phyloP scores from a whole-genome alignment of 306 rosid genomes.

The Rosa lucieae region DNA sequence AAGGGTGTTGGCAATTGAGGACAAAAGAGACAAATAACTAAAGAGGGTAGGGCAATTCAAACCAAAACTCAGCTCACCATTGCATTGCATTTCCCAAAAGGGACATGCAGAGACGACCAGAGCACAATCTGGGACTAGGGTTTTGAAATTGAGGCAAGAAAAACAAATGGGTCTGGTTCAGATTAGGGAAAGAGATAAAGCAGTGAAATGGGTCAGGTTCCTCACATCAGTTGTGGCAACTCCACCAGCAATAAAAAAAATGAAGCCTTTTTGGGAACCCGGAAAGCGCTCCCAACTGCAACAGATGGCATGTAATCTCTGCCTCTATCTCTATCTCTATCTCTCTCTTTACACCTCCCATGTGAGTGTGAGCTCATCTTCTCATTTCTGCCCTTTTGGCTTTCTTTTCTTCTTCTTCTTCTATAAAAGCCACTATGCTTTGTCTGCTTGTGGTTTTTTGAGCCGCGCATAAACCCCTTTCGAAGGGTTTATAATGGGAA shows the following conservation, averaged over 20 bases:
- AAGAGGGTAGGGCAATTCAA: not conserved
- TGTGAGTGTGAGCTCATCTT: conserved; percentile 30
- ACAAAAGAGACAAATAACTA: not conserved
- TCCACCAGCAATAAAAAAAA: not conserved
- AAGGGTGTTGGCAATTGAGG: not conserved
- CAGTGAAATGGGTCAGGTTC: not conserved
- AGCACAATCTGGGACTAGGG: conserved; percentile 21
- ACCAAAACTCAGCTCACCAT: conserved; percentile 13
- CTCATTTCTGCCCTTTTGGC: conserved; percentile 14
- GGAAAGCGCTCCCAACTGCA: conserved; percentile 35
- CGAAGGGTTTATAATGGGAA: not conserved
- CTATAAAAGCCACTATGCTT: conserved; percentile 27
- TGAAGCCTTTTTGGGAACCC: conserved; percentile 31
- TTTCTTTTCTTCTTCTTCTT: not conserved
- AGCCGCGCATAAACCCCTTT: conserved; percentile 10
- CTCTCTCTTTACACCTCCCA: conserved; percentile 45
- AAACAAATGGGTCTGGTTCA: conserved; percentile 11
- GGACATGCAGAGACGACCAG: conserved; percentile 27
- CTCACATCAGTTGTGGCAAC: conserved; percentile 15
- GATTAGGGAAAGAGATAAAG: conserved; percentile 9
- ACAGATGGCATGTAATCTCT: conserved; percentile 37
- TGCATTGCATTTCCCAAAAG: conserved; percentile 9
- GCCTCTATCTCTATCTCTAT: not conserved
- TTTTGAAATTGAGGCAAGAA: conserved; percentile 16
- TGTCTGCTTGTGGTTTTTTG: conserved; percentile 39